Conservation (phyloP, 352 stramenopile genomes). For the Achlya hypogyna region DNA sequence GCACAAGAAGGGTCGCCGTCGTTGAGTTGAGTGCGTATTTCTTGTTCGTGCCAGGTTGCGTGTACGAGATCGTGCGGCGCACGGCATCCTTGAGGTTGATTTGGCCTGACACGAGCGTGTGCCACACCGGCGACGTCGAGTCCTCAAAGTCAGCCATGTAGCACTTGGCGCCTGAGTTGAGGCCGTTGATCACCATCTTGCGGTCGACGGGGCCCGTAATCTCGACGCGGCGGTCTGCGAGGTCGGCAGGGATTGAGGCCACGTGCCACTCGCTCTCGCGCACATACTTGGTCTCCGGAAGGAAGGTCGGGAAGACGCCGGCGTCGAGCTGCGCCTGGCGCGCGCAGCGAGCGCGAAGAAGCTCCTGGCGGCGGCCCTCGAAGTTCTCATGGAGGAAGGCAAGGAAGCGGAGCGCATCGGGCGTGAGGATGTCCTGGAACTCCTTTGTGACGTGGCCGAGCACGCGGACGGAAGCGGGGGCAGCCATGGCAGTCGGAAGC, state of each 20-base stretch:
- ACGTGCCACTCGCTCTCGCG: constrained; percentile 71
- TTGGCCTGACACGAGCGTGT: constrained; percentile 89
- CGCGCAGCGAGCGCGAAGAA: constrained; percentile 43
- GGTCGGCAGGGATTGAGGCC: constrained; percentile 68
- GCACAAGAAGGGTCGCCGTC: constrained; percentile 86
- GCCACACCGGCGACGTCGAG: constrained; percentile 90
- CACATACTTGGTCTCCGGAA: constrained; percentile 76
- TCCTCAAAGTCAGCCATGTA: constrained; percentile 97
- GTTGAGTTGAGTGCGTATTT: constrained; percentile 67
- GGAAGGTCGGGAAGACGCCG: constrained; percentile 81
- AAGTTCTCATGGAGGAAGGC: constrained; percentile 86
- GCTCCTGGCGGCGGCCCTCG: constrained; percentile 53
- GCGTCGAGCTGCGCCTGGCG: constrained; percentile 79
- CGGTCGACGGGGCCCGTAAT: constrained; percentile 93
- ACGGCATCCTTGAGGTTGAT: constrained; percentile 90
- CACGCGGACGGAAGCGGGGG: constrained; percentile 52
- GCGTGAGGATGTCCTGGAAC: constrained; percentile 81
- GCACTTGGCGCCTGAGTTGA: constrained; percentile 90
- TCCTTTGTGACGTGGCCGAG: constrained; percentile 69
- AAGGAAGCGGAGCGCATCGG: constrained; percentile 87
- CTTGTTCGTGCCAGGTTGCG: constrained; percentile 53
- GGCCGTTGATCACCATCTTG: constrained; percentile 97
- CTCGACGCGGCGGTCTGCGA: constrained; percentile 89
- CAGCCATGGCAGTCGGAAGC: neutral
- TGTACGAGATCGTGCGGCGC: constrained; percentile 83